phyloP scores from a whole-genome alignment of 768 basidiomycete genomes.

The Lactifluus echinatus region DNA sequence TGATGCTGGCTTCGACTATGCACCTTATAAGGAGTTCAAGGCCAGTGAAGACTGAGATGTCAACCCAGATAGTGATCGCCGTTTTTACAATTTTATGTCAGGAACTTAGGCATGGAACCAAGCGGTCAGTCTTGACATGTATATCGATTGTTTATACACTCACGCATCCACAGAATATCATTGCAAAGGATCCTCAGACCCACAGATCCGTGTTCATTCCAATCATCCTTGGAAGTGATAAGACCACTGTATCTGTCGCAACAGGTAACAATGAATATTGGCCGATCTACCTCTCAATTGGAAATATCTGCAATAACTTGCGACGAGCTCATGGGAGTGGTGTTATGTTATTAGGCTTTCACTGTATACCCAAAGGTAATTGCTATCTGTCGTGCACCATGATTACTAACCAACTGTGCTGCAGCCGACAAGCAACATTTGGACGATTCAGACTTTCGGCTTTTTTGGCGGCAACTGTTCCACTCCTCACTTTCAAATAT shows the following conservation, averaged over 20 bases:
- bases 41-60: too few relatives aligned
- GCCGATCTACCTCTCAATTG: slow-evolving; percentile 22
- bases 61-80: too few relatives aligned
- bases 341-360: slow-evolving; percentile 24
- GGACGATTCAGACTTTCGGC: slow-evolving; percentile 10
- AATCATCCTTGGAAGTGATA: slow-evolving; percentile 24
- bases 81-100: slow-evolving; percentile 31
- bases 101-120: slow-evolving; percentile 36
- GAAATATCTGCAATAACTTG: slow-evolving; percentile 23
- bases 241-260: slow-evolving; percentile 25
- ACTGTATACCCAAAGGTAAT: slow-evolving; percentile 28
- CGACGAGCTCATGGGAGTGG: slow-evolving; percentile 23
- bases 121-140: too few relatives aligned
- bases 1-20: too few relatives aligned
- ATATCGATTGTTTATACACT: too few relatives aligned
- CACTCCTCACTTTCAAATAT: not conserved
- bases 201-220: slow-evolving; percentile 17
- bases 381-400: too few relatives aligned
- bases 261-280: slow-evolving; percentile 23
- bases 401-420: too few relatives aligned
- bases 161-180: too few relatives aligned
- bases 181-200: slow-evolving; percentile 1
- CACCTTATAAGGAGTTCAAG: too few relatives aligned
- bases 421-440: slow-evolving; percentile 4
- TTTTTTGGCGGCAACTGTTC: slow-evolving; percentile 21